These are phyloP conservation scores for Yamadazyma songkhlaensis DNA, from an alignment of 1,139 yeast species.

Conservation along the genomic window DNA sequence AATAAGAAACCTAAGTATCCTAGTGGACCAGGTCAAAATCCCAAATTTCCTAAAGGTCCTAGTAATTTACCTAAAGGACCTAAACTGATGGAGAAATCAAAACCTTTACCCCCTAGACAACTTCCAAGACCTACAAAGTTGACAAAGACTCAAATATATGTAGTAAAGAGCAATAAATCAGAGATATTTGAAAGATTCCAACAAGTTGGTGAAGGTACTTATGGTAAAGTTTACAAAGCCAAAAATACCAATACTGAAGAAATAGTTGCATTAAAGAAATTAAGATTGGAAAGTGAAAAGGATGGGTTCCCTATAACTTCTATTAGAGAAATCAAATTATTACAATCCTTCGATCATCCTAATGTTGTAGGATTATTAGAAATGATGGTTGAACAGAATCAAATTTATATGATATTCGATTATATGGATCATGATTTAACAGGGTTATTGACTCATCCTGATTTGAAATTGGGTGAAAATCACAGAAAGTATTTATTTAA, in stretches of 20 bases:
- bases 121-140: slow-evolving; percentile 13
- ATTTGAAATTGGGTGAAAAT: slow-evolving; percentile 56
- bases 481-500: slow-evolving; percentile 75
- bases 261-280: slow-evolving; percentile 77
- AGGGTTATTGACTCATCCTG: slow-evolving; percentile 80
- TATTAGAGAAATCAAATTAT: slow-evolving; percentile 80
- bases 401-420: slow-evolving; percentile 87
- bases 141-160: slow-evolving; percentile 30
- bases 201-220: slow-evolving; percentile 53
- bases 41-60: slow-evolving; percentile 9
- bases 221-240: slow-evolving; percentile 55
- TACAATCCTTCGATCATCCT: slow-evolving; percentile 83
- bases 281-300: slow-evolving; percentile 80
- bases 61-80: slow-evolving; percentile 7
- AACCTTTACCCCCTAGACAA: background rate
- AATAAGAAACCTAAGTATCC: slow-evolving; percentile 10
- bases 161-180: slow-evolving; percentile 24
- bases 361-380: slow-evolving; percentile 81
- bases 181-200: slow-evolving; percentile 39
- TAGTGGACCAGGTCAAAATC: background rate
- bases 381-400: slow-evolving; percentile 83
- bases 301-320: slow-evolving; percentile 98
- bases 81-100: slow-evolving; percentile 3
- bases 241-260: slow-evolving; percentile 63
- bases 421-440: slow-evolving; percentile 93